Conservation (phyloP, 1,139 yeast species). For the Blastobotrys apis region DNA sequence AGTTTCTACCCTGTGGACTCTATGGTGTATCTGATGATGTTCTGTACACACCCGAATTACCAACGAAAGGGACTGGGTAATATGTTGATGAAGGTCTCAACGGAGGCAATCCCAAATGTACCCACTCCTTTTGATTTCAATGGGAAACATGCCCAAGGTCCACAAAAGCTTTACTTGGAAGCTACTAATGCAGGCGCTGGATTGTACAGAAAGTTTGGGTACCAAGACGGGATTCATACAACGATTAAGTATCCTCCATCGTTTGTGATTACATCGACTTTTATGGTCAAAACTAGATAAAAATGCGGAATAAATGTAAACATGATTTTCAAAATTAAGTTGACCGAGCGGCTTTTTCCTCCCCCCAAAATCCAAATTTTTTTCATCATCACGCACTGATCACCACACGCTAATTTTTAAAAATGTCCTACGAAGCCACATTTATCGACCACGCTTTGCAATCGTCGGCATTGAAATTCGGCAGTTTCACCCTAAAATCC, state of each 20-base stretch:
- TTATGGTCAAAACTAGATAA: too few relatives aligned
- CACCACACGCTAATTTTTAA: too few relatives aligned
- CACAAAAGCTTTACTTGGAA: slow-evolving; percentile 13
- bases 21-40: slow-evolving; percentile 4
- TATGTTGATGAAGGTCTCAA: background rate
- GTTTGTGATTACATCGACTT: too few relatives aligned
- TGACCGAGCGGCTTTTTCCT: too few relatives aligned
- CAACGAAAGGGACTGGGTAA: slow-evolving; percentile 3
- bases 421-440: slow-evolving; percentile 37
- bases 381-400: too few relatives aligned
- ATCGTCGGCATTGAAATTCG: slow-evolving; percentile 78
- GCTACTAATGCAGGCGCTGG: slow-evolving; percentile 8
- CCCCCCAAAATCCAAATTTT: too few relatives aligned
- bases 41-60: background rate
- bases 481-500: slow-evolving; percentile 82
- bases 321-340: too few relatives aligned
- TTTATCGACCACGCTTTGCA: slow-evolving; percentile 79
- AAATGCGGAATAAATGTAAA: too few relatives aligned
- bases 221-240: too few relatives aligned
- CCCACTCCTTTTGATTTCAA: slow-evolving; percentile 5
- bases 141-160: slow-evolving; percentile 16
- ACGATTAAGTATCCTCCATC: too few relatives aligned
- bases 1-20: slow-evolving; percentile 1
- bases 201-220: slow-evolving; percentile 11
- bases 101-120: background rate